These are phyloP conservation scores for Coemansia sp. DNA, from an alignment of 192 early-diverging fungal species.

Conservation along the genomic window DNA sequence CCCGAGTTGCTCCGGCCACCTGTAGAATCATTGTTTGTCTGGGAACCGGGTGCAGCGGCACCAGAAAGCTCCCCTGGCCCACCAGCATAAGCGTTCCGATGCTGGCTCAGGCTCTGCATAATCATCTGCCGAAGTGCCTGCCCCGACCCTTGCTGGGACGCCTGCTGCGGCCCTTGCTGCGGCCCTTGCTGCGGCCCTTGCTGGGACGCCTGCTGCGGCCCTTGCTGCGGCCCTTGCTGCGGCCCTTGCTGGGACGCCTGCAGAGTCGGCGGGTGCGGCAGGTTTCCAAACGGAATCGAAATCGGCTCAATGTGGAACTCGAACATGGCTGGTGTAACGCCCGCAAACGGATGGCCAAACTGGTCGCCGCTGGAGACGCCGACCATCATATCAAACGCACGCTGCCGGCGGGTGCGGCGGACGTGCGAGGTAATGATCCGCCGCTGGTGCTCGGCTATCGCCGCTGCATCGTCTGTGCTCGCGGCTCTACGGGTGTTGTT, in stretches of 20 bases:
- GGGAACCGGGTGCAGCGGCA: not conserved
- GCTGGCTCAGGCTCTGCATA: not conserved
- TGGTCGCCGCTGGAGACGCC: not conserved
- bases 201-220: not conserved
- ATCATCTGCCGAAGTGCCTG: not conserved
- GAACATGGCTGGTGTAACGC: not conserved
- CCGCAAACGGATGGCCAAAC: not conserved
- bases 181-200: not conserved
- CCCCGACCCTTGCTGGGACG: too few relatives aligned
- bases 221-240: slow-evolving; percentile 1
- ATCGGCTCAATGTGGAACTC: slow-evolving; percentile 4
- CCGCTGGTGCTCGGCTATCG: not conserved
- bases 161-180: not conserved
- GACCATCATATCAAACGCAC: not conserved
- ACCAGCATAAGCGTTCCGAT: not conserved
- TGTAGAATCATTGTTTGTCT: not conserved
- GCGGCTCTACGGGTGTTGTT: not conserved
- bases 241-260: not conserved
- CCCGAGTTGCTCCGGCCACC: not conserved
- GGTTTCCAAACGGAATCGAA: not conserved
- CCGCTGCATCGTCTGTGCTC: not conserved
- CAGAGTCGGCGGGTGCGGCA: not conserved
- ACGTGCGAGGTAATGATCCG: not conserved
- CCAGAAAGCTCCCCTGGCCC: not conserved
- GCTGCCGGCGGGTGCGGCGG: not conserved